Evolutionary conservation across 805 yeast genomes (phyloP).

Genomic region (Myxozyma vanderwaltii): DNA sequence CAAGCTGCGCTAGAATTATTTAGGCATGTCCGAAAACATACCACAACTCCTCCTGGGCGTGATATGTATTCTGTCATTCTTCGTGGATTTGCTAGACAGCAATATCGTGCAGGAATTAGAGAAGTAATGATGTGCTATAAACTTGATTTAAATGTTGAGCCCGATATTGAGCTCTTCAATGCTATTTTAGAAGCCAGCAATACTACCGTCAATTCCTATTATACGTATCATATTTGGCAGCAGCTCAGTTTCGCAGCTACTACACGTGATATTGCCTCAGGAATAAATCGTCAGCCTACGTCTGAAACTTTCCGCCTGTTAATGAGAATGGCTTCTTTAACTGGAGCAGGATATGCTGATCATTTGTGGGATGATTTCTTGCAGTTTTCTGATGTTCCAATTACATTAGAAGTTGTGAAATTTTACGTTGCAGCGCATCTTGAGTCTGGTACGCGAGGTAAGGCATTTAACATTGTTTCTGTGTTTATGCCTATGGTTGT

Average conservation of each 20-base stretch:
- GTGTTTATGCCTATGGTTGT: conserved; percentile 4
- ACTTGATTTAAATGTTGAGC: conserved; percentile 59
- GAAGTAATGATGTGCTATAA: conserved; percentile 65
- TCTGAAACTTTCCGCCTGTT: conserved; percentile 67
- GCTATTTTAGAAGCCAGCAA: conserved; percentile 65
- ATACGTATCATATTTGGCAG: conserved; percentile 62
- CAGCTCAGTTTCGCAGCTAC: conserved; percentile 58
- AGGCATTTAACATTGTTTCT: conserved; percentile 54
- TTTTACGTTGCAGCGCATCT: conserved; percentile 72
- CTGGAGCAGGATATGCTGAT: conserved; percentile 56
- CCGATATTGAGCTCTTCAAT: conserved; percentile 62
- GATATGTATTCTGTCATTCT: conserved; percentile 64
- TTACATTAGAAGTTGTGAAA: conserved; percentile 54
- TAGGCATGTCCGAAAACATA: conserved; percentile 54
- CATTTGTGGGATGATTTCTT: conserved; percentile 64
- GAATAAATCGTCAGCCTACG: conserved; percentile 44
- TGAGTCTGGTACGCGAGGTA: conserved; percentile 59
- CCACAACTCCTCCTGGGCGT: conserved; percentile 37
- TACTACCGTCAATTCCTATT: conserved; percentile 56
- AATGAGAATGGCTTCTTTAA: conserved; percentile 62
- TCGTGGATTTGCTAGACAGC: conserved; percentile 58
- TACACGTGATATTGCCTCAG: conserved; percentile 44
- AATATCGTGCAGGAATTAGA: conserved; percentile 65
- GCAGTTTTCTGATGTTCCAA: conserved; percentile 50
- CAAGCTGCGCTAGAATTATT: conserved; percentile 65